Percentiles rank a stretch among this genome's conserved stretches.
Evolutionary conservation across 2,329 filamentous ascomycete species (phyloP).

Genomic region (Talaromyces funiculosus): DNA sequence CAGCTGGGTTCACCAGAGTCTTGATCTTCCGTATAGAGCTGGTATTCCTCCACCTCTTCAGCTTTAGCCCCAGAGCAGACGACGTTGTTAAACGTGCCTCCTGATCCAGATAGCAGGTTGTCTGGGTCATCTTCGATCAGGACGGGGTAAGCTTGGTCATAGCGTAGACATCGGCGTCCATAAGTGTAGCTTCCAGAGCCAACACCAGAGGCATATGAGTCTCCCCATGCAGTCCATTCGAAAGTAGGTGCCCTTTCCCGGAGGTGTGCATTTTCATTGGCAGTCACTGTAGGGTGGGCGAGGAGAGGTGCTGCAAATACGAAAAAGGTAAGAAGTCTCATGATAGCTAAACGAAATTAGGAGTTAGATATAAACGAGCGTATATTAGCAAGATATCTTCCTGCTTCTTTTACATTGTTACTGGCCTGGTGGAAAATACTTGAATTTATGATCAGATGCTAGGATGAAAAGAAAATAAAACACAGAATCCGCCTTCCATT

Average conservation of each 20-base stretch:
- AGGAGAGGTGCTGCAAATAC: neutral
- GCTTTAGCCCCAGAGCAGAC: constrained; percentile 2
- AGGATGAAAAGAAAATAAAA: neutral
- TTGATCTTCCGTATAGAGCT: neutral
- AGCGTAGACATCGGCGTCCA: constrained; percentile 4
- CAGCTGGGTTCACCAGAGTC: neutral
- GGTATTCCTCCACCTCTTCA: constrained; percentile 3
- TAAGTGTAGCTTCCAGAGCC: constrained; percentile 1
- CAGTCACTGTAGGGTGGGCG: neutral
- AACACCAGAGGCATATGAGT: constrained; percentile 7
- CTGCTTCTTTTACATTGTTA: neutral
- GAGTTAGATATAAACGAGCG: neutral
- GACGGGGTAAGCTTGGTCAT: constrained; percentile 6
- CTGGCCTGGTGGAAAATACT: neutral
- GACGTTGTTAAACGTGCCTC: constrained; percentile 2
- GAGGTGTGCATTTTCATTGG: neutral
- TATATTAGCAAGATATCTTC: neutral
- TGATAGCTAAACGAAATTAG: neutral
- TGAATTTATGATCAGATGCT: neutral
- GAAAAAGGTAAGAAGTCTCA: constrained; percentile 1
- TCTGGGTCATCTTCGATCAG: constrained; percentile 1
- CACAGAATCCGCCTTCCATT: neutral
- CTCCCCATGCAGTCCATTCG: constrained; percentile 1
- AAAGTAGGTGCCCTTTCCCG: neutral
- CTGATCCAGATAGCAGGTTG: neutral